Percentiles rank a stretch among this genome's conserved stretches.
These are phyloP conservation scores for Anacardium occidentale DNA, from an alignment of 345 rosid genomes.

Conservation along the genomic window DNA sequence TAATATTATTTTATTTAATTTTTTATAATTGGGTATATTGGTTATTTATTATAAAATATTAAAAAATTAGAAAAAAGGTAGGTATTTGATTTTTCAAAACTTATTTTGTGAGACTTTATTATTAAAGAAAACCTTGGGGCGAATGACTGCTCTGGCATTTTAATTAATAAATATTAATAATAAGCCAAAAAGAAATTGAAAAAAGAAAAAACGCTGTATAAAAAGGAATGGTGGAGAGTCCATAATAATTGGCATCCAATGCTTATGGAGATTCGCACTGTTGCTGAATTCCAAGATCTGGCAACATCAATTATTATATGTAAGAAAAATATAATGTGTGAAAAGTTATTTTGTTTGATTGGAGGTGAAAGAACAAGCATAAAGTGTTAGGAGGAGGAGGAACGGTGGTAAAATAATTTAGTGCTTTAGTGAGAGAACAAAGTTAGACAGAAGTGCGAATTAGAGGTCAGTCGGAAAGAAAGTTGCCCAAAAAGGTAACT, in stretches of 20 bases:
- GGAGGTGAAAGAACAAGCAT: neutral
- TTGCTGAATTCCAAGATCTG: conserved; percentile 64
- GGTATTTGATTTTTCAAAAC: too few relatives aligned
- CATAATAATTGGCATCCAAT: conserved; percentile 71
- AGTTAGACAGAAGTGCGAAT: conserved; percentile 15
- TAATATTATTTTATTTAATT: too few relatives aligned
- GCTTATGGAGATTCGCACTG: conserved; percentile 76
- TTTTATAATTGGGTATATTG: too few relatives aligned
- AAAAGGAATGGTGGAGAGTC: conserved; percentile 41
- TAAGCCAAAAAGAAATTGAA: neutral
- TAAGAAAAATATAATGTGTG: neutral
- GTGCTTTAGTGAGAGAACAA: conserved; percentile 19
- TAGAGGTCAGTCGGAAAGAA: conserved; percentile 40
- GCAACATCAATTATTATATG: conserved; percentile 31
- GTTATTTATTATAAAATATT: too few relatives aligned
- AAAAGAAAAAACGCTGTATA: conserved; percentile 18
- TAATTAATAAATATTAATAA: too few relatives aligned
- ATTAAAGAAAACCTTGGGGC: too few relatives aligned
- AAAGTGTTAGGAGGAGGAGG: conserved; percentile 3
- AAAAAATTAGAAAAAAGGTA: too few relatives aligned
- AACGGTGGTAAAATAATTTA: neutral
- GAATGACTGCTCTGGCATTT: too few relatives aligned
- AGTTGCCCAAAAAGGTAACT: conserved; percentile 34
- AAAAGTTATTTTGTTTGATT: too few relatives aligned
- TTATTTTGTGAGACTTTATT: too few relatives aligned